Conservation (phyloP, 129 eudicot genomes). For the Helianthus tuberosus region DNA sequence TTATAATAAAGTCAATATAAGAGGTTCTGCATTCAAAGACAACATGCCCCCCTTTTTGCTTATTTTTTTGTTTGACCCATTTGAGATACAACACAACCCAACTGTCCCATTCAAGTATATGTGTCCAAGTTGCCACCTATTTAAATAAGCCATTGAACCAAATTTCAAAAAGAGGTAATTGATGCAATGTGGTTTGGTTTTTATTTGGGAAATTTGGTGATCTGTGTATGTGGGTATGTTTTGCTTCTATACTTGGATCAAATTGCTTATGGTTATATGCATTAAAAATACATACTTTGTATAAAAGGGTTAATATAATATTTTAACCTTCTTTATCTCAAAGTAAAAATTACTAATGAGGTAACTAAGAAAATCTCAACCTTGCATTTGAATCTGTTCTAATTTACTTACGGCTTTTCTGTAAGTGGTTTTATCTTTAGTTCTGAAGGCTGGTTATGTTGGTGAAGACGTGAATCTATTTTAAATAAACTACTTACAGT, state of each 20-base stretch:
- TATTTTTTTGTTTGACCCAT: neutral
- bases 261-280: neutral
- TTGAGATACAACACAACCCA: neutral
- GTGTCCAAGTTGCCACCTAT: neutral
- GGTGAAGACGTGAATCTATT: too few relatives aligned
- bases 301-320: neutral
- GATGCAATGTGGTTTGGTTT: neutral
- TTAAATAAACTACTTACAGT: too few relatives aligned
- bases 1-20: too few relatives aligned
- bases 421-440: too few relatives aligned
- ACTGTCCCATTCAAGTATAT: neutral
- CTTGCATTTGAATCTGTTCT: too few relatives aligned
- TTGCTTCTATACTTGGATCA: neutral
- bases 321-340: neutral
- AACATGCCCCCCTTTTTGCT: too few relatives aligned
- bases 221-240: neutral
- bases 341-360: neutral
- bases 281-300: neutral
- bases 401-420: too few relatives aligned
- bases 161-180: neutral
- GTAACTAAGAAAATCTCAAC: neutral
- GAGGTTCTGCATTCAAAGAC: too few relatives aligned
- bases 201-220: neutral
- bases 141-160: neutral
- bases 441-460: too few relatives aligned